Evolutionary conservation across 805 yeast genomes (phyloP).

Genomic region (Candida coquimbonensis): DNA sequence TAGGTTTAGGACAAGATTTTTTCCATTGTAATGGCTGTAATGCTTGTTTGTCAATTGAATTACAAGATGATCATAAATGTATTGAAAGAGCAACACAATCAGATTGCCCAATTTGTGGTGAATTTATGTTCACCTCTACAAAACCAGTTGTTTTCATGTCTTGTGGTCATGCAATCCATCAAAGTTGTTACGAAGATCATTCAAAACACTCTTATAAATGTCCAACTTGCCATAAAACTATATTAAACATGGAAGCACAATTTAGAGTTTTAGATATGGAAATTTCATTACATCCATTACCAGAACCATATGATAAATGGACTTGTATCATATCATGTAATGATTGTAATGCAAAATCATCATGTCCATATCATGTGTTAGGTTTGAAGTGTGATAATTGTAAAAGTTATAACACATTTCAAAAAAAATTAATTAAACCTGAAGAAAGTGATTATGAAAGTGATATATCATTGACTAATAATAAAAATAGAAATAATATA

Average conservation of each 20-base stretch:
- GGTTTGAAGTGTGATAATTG: slow-evolving; percentile 88
- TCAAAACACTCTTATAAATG: slow-evolving; percentile 83
- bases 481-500: slow-evolving; percentile 8
- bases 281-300: slow-evolving; percentile 67
- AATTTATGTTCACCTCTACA: slow-evolving; percentile 78
- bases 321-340: slow-evolving; percentile 69
- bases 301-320: slow-evolving; percentile 75
- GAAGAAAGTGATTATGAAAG: slow-evolving; percentile 37
- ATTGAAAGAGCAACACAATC: slow-evolving; percentile 84
- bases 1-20: slow-evolving; percentile 82
- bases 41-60: slow-evolving; percentile 77
- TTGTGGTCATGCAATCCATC: slow-evolving; percentile 94
- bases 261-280: slow-evolving; percentile 84
- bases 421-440: slow-evolving; percentile 61
- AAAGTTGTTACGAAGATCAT: slow-evolving; percentile 72
- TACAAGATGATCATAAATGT: slow-evolving; percentile 73
- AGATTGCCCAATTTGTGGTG: slow-evolving; percentile 90
- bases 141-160: slow-evolving; percentile 83
- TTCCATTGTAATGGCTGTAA: slow-evolving; percentile 89
- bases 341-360: slow-evolving; percentile 81
- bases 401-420: slow-evolving; percentile 79
- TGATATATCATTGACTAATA: slow-evolving; percentile 19
- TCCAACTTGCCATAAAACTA: slow-evolving; percentile 81
- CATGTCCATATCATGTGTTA: slow-evolving; percentile 69
- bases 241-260: slow-evolving; percentile 81